These are phyloP conservation scores for Tricholoma hemisulphureum DNA, from an alignment of 768 basidiomycete species.

Conservation along the genomic window DNA sequence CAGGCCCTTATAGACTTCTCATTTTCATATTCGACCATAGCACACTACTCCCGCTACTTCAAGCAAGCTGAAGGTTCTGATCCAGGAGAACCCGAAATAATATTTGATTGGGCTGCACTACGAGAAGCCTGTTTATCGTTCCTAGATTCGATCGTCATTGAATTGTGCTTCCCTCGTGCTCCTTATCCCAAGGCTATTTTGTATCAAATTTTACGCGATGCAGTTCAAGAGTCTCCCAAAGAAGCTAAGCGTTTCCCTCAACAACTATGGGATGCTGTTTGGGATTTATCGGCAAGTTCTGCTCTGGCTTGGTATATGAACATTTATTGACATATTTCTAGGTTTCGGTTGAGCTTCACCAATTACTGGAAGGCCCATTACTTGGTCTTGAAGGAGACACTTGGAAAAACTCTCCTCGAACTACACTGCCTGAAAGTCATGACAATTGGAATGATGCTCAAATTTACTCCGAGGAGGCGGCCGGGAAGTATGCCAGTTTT, in stretches of 20 bases:
- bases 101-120: slow-evolving; percentile 65
- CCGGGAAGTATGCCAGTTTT: slow-evolving; percentile 46
- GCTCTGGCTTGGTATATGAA: background rate
- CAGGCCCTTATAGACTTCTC: background rate
- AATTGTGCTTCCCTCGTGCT: slow-evolving; percentile 73
- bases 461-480: slow-evolving; percentile 56
- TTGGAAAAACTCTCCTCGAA: slow-evolving; percentile 48
- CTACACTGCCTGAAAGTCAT: slow-evolving; percentile 56
- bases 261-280: slow-evolving; percentile 76
- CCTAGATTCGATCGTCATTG: slow-evolving; percentile 80
- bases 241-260: slow-evolving; percentile 79
- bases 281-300: slow-evolving; percentile 68
- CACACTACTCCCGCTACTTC: slow-evolving; percentile 72
- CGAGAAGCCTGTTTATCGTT: slow-evolving; percentile 71
- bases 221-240: slow-evolving; percentile 67
- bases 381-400: slow-evolving; percentile 51
- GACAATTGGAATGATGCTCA: slow-evolving; percentile 71
- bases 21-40: slow-evolving; percentile 33
- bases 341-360: slow-evolving; percentile 65
- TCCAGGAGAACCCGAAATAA: slow-evolving; percentile 48
- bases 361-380: slow-evolving; percentile 61
- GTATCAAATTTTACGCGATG: slow-evolving; percentile 66
- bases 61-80: slow-evolving; percentile 41
- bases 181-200: slow-evolving; percentile 66
- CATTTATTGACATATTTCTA: slow-evolving; percentile 23